Conservation (phyloP, 177 flowering plant species). For the Telopea speciosissima region DNA sequence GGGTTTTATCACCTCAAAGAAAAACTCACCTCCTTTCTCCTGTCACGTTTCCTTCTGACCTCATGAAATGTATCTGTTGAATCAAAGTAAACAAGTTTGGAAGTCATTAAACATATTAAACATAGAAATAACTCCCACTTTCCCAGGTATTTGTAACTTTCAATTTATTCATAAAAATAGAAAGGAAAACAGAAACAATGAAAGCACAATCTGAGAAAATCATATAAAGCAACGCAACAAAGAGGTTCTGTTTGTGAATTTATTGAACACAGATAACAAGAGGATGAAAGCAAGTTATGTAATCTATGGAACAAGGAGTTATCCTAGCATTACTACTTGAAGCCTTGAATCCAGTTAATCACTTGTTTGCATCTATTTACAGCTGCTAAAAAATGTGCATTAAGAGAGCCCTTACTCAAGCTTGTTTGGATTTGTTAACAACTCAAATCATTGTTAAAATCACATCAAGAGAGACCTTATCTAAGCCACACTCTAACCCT, state of each 20-base stretch:
- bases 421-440: background rate
- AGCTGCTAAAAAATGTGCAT: background rate
- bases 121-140: background rate
- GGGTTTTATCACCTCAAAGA: background rate
- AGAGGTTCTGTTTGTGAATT: background rate
- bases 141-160: background rate
- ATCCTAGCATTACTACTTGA: background rate
- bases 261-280: background rate
- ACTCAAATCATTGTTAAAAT: background rate
- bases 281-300: background rate
- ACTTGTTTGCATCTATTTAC: background rate
- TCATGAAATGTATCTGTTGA: constrained; percentile 73
- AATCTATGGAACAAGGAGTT: background rate
- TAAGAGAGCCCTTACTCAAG: background rate
- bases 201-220: background rate
- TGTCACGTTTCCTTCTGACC: constrained; percentile 71
- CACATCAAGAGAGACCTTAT: too few relatives aligned
- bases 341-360: background rate
- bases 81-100: background rate
- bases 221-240: background rate
- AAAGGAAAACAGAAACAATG: background rate
- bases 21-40: constrained; percentile 55
- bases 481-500: background rate
- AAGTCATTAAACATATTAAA: background rate
- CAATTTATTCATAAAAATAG: too few relatives aligned